These are phyloP conservation scores for Holtermanniella nyarrowii DNA, from an alignment of 768 basidiomycete species.

Conservation along the genomic window DNA sequence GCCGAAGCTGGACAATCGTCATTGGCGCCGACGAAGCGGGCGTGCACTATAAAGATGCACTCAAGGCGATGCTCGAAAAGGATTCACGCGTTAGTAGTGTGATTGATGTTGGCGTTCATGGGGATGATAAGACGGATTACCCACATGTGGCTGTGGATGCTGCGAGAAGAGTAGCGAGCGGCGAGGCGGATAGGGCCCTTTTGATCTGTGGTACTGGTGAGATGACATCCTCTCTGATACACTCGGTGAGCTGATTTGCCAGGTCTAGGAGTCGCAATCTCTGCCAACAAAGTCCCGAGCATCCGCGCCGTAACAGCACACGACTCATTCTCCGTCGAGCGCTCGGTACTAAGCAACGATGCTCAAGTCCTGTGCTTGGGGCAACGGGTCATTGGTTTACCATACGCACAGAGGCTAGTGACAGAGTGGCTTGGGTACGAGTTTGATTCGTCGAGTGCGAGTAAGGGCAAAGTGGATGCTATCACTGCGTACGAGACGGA, in stretches of 20 bases:
- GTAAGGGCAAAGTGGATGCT: conserved; percentile 33
- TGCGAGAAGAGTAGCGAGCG: conserved; percentile 28
- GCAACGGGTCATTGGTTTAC: conserved; percentile 37
- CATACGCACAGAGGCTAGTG: conserved; percentile 28
- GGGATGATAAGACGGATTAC: conserved; percentile 32
- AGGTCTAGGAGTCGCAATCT: conserved; percentile 37
- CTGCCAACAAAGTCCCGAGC: conserved; percentile 36
- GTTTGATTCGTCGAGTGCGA: conserved; percentile 30
- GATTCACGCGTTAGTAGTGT: conserved; percentile 29
- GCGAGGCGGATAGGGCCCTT: conserved; percentile 35
- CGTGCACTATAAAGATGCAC: conserved; percentile 26
- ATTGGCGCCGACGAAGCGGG: conserved; percentile 37
- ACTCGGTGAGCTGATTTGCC: background rate
- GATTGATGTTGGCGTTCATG: conserved; percentile 30
- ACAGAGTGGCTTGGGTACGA: conserved; percentile 34
- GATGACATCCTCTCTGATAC: background rate
- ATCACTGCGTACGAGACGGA: conserved; percentile 31
- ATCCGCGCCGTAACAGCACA: conserved; percentile 34
- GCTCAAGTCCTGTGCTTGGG: conserved; percentile 38
- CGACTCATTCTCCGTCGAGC: conserved; percentile 39
- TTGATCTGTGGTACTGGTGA: conserved; percentile 39
- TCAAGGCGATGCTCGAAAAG: conserved; percentile 23
- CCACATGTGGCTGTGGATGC: conserved; percentile 36
- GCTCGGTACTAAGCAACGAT: conserved; percentile 37
- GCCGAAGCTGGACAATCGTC: conserved; percentile 27